Evolutionary conservation across 2,329 filamentous ascomycete genomes (phyloP), one percentile per base, ranked within the genome.

Genomic region (Myotisia sp.): DNA sequence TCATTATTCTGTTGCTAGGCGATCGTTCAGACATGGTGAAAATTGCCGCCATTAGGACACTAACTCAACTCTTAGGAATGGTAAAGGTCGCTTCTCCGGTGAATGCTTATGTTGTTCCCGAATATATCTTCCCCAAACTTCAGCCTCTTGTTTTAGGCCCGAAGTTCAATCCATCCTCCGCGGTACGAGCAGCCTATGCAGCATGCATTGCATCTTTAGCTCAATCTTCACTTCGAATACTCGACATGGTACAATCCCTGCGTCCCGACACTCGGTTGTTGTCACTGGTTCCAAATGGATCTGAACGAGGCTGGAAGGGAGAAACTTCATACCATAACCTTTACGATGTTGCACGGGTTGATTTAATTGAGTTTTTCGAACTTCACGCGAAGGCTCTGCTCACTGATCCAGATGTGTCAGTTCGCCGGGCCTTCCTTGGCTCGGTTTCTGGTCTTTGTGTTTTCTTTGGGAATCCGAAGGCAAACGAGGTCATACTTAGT

Each of bases 401-500:
- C 14, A 92, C 90, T 31, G 92, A 98, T 48, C 64, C 70, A 0
- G 81, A 95, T 49, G 71, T 82, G 4, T 77, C 82, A 22, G 92
- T 98, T 14, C 79, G 86, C 28, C 71, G 90, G 39, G 86, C 90
- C 1, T 94, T 98, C 50, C 63, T 98, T 28, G 79, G 79, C 6
- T 95, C 90, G 5, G 86, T 98, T 0, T 79, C 86, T 0, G 82
- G 85, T 42, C 67, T 98, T 1, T 98, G 90, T 52, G 75, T 94
- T 44, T 95, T 98, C 56, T 95, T 98, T 45, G 85, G 84, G 3
- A 86, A 81, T 40, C 71, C 77, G n/a, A 79, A 85, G 49, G 80
- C 87, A 1, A 94, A 92, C 53, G 90, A 98, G 51, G 83, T 98
- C n/a, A 76, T 98, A 10, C 64, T 98, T 14, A 92, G 85, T 20